Evolutionary conservation across 2,329 filamentous ascomycete species (phyloP).

Genomic region (Trichoderma endophyticum): DNA sequence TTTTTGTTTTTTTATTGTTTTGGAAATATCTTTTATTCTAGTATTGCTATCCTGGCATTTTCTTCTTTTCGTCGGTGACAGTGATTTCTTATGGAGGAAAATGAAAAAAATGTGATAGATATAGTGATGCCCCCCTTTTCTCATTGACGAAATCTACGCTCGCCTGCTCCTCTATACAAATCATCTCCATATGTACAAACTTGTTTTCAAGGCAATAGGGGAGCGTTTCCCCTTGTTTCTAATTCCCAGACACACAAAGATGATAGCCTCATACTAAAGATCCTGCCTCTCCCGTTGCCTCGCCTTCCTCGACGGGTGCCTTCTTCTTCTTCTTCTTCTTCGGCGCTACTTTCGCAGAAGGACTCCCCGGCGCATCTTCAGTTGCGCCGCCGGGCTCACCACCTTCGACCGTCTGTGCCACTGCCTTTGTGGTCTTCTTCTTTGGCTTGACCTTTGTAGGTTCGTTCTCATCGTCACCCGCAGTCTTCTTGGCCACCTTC

Average conservation of each 20-base stretch:
- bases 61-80: not conserved
- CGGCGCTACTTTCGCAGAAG: conserved; percentile 29
- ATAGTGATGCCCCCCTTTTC: not conserved
- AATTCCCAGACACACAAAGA: not conserved
- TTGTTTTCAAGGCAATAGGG: not conserved
- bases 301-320: conserved; percentile 32
- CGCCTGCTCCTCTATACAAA: not conserved
- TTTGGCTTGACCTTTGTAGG: conserved; percentile 47
- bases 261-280: not conserved
- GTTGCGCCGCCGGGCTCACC: not conserved
- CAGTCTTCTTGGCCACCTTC: conserved; percentile 48
- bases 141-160: not conserved
- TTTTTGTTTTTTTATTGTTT: not conserved
- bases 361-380: not conserved
- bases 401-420: not conserved
- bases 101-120: not conserved
- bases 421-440: conserved; percentile 33
- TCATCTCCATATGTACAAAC: conserved; percentile 5
- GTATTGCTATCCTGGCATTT: not conserved
- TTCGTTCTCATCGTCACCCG: conserved; percentile 22
- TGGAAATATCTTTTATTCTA: not conserved
- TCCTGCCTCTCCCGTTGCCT: conserved; percentile 23
- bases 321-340: conserved; percentile 49
- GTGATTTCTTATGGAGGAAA: not conserved
- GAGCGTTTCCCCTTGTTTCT: not conserved